Evolutionary conservation across 2,329 filamentous ascomycete species (phyloP).

Genomic region (Gyromitra esculenta): DNA sequence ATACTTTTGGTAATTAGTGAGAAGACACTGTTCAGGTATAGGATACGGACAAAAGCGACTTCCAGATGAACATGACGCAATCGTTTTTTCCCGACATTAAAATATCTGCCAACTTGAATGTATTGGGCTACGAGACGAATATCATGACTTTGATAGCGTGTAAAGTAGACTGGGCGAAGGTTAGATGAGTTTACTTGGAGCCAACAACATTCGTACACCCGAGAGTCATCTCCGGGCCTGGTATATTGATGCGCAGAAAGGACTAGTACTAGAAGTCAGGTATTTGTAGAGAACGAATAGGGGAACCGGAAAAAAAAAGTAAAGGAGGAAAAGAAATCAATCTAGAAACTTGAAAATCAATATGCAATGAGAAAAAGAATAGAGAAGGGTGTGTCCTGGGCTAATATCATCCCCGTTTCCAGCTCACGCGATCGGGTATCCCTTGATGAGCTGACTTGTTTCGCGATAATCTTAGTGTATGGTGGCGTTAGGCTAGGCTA

Average conservation of each 20-base stretch:
- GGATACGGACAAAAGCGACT: neutral
- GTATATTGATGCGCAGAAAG: slow-evolving; percentile 1
- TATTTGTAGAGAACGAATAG: neutral
- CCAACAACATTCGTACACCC: neutral
- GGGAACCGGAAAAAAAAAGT: neutral
- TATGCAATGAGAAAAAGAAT: neutral
- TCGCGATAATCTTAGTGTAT: neutral
- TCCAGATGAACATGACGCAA: slow-evolving; percentile 8
- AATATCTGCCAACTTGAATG: slow-evolving; percentile 4
- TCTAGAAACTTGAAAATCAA: neutral
- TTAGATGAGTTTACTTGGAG: neutral
- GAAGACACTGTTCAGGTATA: neutral
- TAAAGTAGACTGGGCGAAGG: neutral
- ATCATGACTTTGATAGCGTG: slow-evolving; percentile 4
- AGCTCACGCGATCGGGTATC: neutral
- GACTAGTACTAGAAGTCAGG: neutral
- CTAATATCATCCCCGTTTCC: neutral
- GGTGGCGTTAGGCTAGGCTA: neutral
- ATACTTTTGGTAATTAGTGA: neutral
- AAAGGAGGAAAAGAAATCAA: neutral
- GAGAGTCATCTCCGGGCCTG: neutral
- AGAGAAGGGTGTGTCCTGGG: neutral
- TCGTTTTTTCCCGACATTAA: neutral
- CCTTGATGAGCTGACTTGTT: slow-evolving; percentile 3
- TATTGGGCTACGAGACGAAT: slow-evolving; percentile 8